A percentile compares a stretch with the other conserved stretches of the same genome.
Conservation (phyloP, 257 asterid species). For the Solanum pinnatisectum region DNA sequence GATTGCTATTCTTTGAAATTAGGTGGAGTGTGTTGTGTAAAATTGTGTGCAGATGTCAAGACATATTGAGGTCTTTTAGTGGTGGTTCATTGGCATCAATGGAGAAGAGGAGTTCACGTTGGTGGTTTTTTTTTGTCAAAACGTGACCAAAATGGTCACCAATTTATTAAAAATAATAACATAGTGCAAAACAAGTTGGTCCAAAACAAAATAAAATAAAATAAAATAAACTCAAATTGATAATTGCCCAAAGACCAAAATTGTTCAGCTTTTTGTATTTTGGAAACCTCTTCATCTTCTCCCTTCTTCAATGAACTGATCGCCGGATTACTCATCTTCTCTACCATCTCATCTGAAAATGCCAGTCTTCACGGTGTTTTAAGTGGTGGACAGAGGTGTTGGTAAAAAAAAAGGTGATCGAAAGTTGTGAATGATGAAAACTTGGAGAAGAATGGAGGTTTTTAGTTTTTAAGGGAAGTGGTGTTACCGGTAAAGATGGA, state of each 20-base stretch:
- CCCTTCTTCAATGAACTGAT: not conserved
- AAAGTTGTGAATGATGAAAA: not conserved
- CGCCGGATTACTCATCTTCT: not conserved
- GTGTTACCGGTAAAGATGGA: not conserved
- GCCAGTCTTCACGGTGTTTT: not conserved
- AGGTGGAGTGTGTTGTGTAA: not conserved
- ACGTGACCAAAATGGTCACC: not conserved
- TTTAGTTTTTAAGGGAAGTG: not conserved
- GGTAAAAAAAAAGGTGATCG: not conserved
- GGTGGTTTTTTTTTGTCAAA: not conserved
- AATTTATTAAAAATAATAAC: not conserved
- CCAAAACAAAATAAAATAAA: not conserved
- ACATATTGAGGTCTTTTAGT: not conserved
- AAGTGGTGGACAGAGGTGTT: not conserved
- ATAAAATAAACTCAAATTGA: not conserved
- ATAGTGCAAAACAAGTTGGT: not conserved
- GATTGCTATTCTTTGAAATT: not conserved
- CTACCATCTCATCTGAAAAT: not conserved
- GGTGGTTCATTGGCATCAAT: not conserved
- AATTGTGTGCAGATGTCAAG: not conserved
- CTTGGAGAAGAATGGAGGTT: not conserved
- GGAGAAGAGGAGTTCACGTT: not conserved
- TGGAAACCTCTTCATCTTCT: not conserved
- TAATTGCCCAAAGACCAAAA: not conserved
- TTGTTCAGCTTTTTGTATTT: not conserved